phyloP scores from a whole-genome alignment of 2,329 filamentous ascomycete genomes.

The Sporothrix curviconia region DNA sequence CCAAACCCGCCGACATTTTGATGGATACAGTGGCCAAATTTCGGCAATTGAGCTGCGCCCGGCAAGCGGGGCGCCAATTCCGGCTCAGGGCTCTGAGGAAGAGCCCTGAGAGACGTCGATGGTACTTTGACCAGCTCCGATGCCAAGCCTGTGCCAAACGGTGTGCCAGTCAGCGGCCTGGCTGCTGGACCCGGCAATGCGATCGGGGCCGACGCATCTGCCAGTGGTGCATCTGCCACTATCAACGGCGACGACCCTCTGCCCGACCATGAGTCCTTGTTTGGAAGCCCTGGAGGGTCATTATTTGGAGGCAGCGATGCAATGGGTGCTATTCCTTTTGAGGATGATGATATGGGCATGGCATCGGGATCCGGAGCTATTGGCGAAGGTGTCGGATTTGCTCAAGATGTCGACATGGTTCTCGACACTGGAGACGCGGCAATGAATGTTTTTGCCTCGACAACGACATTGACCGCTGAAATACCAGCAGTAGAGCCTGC shows the following conservation, averaged over 20 bases:
- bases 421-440: conserved; percentile 35
- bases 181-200: conserved; percentile 30
- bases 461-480: not conserved
- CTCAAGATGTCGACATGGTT: conserved; percentile 29
- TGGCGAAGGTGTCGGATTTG: conserved; percentile 9
- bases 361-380: conserved; percentile 33
- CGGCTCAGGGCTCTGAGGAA: conserved; percentile 56
- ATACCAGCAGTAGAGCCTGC: not conserved
- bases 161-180: conserved; percentile 33
- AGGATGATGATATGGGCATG: conserved; percentile 60
- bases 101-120: conserved; percentile 52
- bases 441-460: conserved; percentile 23
- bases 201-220: conserved; percentile 21
- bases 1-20: conserved; percentile 66
- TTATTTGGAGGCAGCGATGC: conserved; percentile 76
- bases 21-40: conserved; percentile 74
- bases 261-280: conserved; percentile 70
- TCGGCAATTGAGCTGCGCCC: conserved; percentile 83
- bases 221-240: conserved; percentile 29
- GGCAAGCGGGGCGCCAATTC: conserved; percentile 66
- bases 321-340: conserved; percentile 56
- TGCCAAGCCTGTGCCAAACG: conserved; percentile 50
- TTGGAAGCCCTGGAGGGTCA: conserved; percentile 73
- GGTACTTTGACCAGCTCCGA: conserved; percentile 76
- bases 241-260: conserved; percentile 33